These are phyloP conservation scores for Epithemia pelagica DNA, from an alignment of 108 stramenopile species.

Conservation along the genomic window DNA sequence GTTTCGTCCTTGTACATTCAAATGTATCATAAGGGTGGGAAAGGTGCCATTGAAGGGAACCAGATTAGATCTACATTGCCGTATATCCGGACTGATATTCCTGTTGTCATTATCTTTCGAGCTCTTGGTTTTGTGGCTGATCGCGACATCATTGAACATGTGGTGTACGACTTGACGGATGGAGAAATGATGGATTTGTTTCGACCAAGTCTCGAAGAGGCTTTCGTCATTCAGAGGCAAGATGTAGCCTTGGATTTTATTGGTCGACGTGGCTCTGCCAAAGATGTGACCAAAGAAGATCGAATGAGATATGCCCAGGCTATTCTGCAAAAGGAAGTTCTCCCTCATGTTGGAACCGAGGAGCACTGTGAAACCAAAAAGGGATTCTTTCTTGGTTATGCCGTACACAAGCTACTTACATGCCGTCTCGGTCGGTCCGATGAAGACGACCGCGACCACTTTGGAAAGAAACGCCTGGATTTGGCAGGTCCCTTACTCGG, in stretches of 20 bases:
- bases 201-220: conserved; percentile 93
- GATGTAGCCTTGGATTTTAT: conserved; percentile 95
- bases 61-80: conserved; percentile 93
- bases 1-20: conserved; percentile 91
- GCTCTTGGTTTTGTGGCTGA: conserved; percentile 95
- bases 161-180: conserved; percentile 97
- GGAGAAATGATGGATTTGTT: conserved; percentile 96
- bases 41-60: conserved; percentile 85
- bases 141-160: conserved; percentile 95
- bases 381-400: conserved; percentile 98
- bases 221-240: conserved; percentile 89
- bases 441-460: conserved; percentile 99
- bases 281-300: conserved; percentile 91
- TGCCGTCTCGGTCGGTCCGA: conserved; percentile 89
- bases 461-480: conserved; percentile 99
- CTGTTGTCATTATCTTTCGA: conserved; percentile 97
- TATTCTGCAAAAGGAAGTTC: conserved; percentile 92
- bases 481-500: conserved; percentile 97
- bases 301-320: conserved; percentile 94
- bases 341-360: conserved; percentile 97
- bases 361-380: conserved; percentile 97
- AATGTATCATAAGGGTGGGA: conserved; percentile 95
- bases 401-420: conserved; percentile 95
- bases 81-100: conserved; percentile 95
- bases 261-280: conserved; percentile 87